These are phyloP conservation scores for Odonthalia washingtoniensis DNA, from an alignment of 31 red algal species.

Conservation along the genomic window DNA sequence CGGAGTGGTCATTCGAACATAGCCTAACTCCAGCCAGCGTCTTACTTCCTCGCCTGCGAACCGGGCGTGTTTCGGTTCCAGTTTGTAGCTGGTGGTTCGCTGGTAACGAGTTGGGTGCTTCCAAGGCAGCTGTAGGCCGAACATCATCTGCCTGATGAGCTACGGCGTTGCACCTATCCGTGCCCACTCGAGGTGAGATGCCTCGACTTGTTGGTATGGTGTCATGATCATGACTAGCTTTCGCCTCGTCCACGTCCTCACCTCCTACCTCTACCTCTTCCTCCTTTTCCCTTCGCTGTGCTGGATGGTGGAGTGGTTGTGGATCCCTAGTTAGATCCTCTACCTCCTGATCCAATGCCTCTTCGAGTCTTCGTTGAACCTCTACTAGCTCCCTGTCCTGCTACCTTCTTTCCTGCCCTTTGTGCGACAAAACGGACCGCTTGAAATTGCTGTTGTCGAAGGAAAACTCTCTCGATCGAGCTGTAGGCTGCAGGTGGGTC, in stretches of 20 bases:
- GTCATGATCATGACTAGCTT: too few species aligned
- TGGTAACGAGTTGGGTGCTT: not conserved
- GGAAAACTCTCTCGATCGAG: not conserved
- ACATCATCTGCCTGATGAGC: conserved; percentile 32
- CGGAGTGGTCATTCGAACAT: not conserved
- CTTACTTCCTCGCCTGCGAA: not conserved
- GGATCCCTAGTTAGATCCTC: too few species aligned
- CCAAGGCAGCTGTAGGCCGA: conserved; percentile 40
- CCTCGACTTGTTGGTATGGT: not conserved
- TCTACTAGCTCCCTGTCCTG: too few species aligned
- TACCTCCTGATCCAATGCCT: too few species aligned
- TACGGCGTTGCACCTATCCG: conserved; percentile 38
- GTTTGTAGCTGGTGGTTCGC: not conserved
- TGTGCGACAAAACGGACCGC: conserved; percentile 28
- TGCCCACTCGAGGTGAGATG: not conserved
- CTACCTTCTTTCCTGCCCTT: conserved; percentile 16
- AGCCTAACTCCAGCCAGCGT: not conserved
- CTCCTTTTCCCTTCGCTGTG: not conserved
- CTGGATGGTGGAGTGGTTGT: too few species aligned
- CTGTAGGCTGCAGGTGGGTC: conserved; percentile 19
- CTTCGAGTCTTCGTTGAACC: too few species aligned
- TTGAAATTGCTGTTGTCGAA: conserved; percentile 32
- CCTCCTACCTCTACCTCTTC: conserved; percentile 27
- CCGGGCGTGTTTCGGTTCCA: not conserved
- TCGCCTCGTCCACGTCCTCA: conserved; percentile 10